Percentiles rank a stretch among this genome's conserved stretches.
phyloP scores from a whole-genome alignment of 768 basidiomycete species.

The Naganishia friedmannii region DNA sequence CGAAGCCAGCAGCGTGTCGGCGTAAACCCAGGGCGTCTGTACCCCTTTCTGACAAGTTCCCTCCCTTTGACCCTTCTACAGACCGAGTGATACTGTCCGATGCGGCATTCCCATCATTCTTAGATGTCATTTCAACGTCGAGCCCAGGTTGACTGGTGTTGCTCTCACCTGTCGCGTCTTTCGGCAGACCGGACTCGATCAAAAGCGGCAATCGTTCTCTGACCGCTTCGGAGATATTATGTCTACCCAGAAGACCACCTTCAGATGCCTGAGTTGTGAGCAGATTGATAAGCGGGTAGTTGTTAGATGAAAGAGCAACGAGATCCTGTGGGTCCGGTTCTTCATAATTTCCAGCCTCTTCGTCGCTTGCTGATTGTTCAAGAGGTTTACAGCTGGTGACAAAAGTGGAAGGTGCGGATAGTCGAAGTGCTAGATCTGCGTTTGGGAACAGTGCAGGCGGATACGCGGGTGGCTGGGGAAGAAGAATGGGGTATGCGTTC shows the following conservation, averaged over 20 bases:
- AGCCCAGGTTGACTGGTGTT: neutral
- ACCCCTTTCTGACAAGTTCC: neutral
- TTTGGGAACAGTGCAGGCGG: constrained; percentile 68
- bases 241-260: constrained; percentile 41
- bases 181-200: constrained; percentile 37
- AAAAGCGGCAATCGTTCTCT: constrained; percentile 41
- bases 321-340: constrained; percentile 49
- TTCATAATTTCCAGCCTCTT: constrained; percentile 53
- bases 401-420: constrained; percentile 38
- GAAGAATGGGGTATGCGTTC: constrained; percentile 67
- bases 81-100: neutral
- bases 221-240: constrained; percentile 40
- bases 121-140: neutral
- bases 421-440: constrained; percentile 50
- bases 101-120: neutral
- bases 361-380: constrained; percentile 29
- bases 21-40: constrained; percentile 31
- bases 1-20: constrained; percentile 31
- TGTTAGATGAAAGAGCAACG: constrained; percentile 81
- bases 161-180: neutral
- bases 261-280: constrained; percentile 41
- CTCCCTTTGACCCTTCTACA: neutral
- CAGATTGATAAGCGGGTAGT: constrained; percentile 72
- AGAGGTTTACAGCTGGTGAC: constrained; percentile 54
- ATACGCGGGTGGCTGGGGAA: constrained; percentile 79